Evolutionary conservation across 106 monocot species (phyloP), one percentile per base, ranked within the genome.

Genomic region (Chionographis japonica): DNA sequence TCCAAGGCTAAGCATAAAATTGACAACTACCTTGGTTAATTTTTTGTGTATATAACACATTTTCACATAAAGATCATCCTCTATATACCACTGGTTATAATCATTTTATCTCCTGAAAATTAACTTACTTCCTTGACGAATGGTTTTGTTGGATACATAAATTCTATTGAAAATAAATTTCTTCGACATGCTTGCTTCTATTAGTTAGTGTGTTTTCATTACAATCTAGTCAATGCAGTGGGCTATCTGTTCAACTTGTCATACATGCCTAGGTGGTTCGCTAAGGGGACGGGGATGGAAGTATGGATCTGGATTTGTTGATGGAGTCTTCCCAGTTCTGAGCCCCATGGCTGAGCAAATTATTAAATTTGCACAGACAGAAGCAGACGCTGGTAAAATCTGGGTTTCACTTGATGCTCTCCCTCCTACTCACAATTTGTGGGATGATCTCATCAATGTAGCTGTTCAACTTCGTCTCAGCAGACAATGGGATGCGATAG

Each of bases 261-360:
- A 6, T 60, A 12, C 54, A 46, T 7, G 20, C n/a, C 14, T 55
- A 94, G 90, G 85, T 75, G 94, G 94, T 67, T 83, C 83, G 50
- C 61, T 90, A 18, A 80, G 90, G 56, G 88, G 90, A 38, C 55
- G 81, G 4, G 94, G 94, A 55, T 94, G 94, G 90, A 94, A 83
- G 67, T 85, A 94, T 70, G 94, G 90, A 40, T 90, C 94, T 66
- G 90, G 94, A 51, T 94, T 94, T 81, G 90, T 94, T 10, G 90
- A 94, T 81, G 94, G 90, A 56, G 72, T 94, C 3, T 77, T 90
- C 59, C 94, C 94, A 66, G 90, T 94, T 68, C 81, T 90, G 7
- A 88, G 94, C 60, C 88, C 90, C 18, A 72, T 83, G 75, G 90
- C 85, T 54, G 78, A 85, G 68, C 73, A 88, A 41, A 94, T 94